These are phyloP conservation scores for Tremella fuciformis DNA, from an alignment of 768 basidiomycete genomes.

Conservation along the genomic window DNA sequence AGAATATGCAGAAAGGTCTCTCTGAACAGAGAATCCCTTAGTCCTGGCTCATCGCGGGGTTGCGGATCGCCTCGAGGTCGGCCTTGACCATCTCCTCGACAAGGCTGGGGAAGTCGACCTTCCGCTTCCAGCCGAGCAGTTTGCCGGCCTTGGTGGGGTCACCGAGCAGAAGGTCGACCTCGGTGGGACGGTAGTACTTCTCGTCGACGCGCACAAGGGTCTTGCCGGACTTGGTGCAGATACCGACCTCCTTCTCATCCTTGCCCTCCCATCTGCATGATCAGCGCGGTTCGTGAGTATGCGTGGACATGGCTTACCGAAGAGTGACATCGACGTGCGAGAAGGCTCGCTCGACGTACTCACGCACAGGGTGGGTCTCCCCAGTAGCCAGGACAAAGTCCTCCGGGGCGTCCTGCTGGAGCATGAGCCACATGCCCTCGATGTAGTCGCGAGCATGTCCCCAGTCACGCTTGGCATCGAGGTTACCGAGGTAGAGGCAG, in stretches of 20 bases:
- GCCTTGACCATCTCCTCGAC: conserved; percentile 81
- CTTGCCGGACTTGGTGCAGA: conserved; percentile 66
- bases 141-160: conserved; percentile 87
- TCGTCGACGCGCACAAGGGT: conserved; percentile 80
- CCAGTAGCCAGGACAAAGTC: conserved; percentile 66
- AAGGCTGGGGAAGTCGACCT: conserved; percentile 75
- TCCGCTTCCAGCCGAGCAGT: conserved; percentile 83
- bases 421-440: conserved; percentile 97
- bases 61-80: no score
- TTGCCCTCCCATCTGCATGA: conserved; percentile 18
- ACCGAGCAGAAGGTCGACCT: conserved; percentile 89
- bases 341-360: conserved; percentile 89
- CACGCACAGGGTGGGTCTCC: conserved; percentile 90
- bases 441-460: conserved; percentile 83
- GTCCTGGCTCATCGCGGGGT: no score
- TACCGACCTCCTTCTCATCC: conserved; percentile 48
- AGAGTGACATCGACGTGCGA: conserved; percentile 65
- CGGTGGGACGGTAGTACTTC: conserved; percentile 88
- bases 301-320: conserved; percentile 29
- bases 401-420: conserved; percentile 72
- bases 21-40: no score
- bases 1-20: no score
- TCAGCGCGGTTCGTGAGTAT: not conserved
- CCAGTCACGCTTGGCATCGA: conserved; percentile 96
- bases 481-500: conserved; percentile 88